Conservation (phyloP, 2,329 filamentous ascomycete genomes). For the Neoascochyta sp. region DNA sequence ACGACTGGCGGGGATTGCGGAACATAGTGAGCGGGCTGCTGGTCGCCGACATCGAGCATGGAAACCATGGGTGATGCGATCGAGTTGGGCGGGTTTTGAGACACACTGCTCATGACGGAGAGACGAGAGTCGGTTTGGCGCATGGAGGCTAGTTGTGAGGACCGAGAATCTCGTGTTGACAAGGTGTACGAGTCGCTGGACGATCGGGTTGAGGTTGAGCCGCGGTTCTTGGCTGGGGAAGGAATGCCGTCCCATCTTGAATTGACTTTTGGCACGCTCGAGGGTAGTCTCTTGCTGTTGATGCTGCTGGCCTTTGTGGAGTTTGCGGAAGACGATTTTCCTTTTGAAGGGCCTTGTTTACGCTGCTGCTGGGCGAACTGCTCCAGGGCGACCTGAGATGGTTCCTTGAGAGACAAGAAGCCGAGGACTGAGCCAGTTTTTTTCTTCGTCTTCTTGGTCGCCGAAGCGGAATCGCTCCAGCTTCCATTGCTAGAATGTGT, state of each 20-base stretch:
- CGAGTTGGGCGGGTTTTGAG: constrained; percentile 30
- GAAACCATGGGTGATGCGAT: constrained; percentile 23
- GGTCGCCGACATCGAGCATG: constrained; percentile 5
- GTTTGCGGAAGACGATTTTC: constrained; percentile 11
- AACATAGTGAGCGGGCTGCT: constrained; percentile 4
- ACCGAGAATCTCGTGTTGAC: constrained; percentile 8
- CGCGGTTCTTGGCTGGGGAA: constrained; percentile 33
- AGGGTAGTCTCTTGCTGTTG: constrained; percentile 45
- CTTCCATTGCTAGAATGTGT: constrained; percentile 21
- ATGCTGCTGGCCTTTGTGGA: constrained; percentile 8
- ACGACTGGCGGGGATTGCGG: constrained; percentile 18
- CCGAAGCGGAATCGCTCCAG: constrained; percentile 24
- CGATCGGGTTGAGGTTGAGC: constrained; percentile 12
- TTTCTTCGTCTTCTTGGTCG: constrained; percentile 31
- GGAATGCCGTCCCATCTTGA: constrained; percentile 54
- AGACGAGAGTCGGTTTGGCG: constrained; percentile 16
- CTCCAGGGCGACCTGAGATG: constrained; percentile 46
- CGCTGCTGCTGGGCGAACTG: constrained; percentile 46
- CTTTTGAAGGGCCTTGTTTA: constrained; percentile 35
- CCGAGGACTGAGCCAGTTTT: constrained; percentile 41
- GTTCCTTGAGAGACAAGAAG: constrained; percentile 49
- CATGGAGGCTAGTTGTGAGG: constrained; percentile 7
- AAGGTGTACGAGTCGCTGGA: constrained; percentile 15
- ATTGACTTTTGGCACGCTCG: constrained; percentile 51
- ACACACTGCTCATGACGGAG: constrained; percentile 23